Percentiles rank a stretch among this genome's conserved stretches.
phyloP scores from a whole-genome alignment of 2,329 filamentous ascomycete genomes.

The Paraconiothyrium brasiliense region DNA sequence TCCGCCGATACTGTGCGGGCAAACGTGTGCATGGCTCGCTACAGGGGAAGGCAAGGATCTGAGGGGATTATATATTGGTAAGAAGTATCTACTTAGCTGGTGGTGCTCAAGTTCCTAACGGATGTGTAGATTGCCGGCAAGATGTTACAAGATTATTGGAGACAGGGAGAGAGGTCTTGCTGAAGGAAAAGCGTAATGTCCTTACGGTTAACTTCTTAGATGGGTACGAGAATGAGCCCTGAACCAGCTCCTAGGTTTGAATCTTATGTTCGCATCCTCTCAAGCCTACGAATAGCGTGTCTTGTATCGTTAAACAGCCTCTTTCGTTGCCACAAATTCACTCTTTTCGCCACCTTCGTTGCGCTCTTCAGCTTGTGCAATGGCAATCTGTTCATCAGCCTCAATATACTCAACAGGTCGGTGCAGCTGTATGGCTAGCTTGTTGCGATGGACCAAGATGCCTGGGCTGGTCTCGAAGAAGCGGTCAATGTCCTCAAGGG shows the following conservation, averaged over 20 bases:
- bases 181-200: slow-evolving; percentile 40
- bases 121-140: slow-evolving; percentile 40
- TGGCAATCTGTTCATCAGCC: slow-evolving; percentile 53
- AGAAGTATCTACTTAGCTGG: background rate
- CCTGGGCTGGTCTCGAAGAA: slow-evolving; percentile 48
- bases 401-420: slow-evolving; percentile 60
- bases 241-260: background rate
- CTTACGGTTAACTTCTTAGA: slow-evolving; percentile 44
- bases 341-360: slow-evolving; percentile 22
- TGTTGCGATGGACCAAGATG: slow-evolving; percentile 59
- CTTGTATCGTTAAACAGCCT: slow-evolving; percentile 27
- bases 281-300: too few species aligned
- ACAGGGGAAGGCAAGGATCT: slow-evolving; percentile 40
- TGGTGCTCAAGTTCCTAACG: slow-evolving; percentile 3
- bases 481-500: slow-evolving; percentile 61
- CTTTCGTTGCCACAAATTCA: slow-evolving; percentile 37
- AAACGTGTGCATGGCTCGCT: slow-evolving; percentile 42
- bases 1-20: slow-evolving; percentile 37
- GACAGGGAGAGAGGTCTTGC: slow-evolving; percentile 33
- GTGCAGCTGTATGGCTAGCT: slow-evolving; percentile 57
- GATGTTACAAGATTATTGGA: slow-evolving; percentile 35
- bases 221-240: slow-evolving; percentile 43
- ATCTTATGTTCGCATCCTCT: too few species aligned
- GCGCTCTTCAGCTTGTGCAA: slow-evolving; percentile 25
- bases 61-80: slow-evolving; percentile 39